Evolutionary conservation across 2,329 filamentous ascomycete genomes (phyloP).

Genomic region (Fusarium devonianum): DNA sequence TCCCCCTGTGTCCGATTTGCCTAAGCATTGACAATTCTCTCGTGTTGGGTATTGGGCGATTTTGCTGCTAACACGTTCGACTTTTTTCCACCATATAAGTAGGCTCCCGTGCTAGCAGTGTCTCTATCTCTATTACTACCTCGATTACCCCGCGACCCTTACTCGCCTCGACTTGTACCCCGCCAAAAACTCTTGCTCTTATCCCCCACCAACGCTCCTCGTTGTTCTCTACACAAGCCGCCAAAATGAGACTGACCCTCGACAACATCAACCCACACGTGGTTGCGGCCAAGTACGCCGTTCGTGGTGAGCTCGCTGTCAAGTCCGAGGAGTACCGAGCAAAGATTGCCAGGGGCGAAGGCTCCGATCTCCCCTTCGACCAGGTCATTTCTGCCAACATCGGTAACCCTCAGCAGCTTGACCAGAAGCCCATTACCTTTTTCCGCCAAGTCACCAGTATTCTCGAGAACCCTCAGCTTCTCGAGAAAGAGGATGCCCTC

Average conservation of each 20-base stretch:
- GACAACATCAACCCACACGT: slow-evolving; percentile 94
- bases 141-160: slow-evolving; percentile 41
- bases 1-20: slow-evolving; percentile 23
- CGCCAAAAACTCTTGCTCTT: slow-evolving; percentile 38
- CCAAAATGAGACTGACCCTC: slow-evolving; percentile 65
- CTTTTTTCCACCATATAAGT: slow-evolving; percentile 28
- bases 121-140: slow-evolving; percentile 35
- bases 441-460: slow-evolving; percentile 96
- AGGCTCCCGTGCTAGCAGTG: slow-evolving; percentile 26
- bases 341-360: slow-evolving; percentile 67
- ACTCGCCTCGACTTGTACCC: slow-evolving; percentile 34
- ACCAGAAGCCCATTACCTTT: slow-evolving; percentile 99
- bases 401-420: slow-evolving; percentile 97
- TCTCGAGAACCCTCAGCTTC: slow-evolving; percentile 85
- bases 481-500: slow-evolving; percentile 84
- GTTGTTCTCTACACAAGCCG: slow-evolving; percentile 45
- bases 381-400: slow-evolving; percentile 97
- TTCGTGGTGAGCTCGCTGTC: slow-evolving; percentile 93
- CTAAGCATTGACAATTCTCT: slow-evolving; percentile 28
- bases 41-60: slow-evolving; percentile 19
- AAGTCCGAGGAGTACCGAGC: slow-evolving; percentile 91
- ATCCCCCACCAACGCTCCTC: slow-evolving; percentile 29
- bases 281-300: slow-evolving; percentile 89
- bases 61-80: slow-evolving; percentile 38
- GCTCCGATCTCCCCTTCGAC: slow-evolving; percentile 75